These are phyloP conservation scores for Cladorrhinum sp. DNA, from an alignment of 2,329 filamentous ascomycete genomes.

Conservation along the genomic window DNA sequence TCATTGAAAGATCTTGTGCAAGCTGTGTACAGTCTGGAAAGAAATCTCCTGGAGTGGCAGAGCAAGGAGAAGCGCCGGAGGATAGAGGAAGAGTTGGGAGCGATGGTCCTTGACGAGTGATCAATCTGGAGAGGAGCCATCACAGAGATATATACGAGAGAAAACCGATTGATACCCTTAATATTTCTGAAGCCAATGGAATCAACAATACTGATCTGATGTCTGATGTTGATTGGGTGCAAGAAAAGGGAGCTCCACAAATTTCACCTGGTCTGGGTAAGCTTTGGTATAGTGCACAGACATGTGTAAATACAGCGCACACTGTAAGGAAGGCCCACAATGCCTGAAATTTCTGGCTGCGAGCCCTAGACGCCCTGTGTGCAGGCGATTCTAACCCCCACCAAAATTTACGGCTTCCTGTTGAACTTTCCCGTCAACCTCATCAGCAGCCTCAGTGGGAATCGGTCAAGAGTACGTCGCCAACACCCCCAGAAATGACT, in stretches of 20 bases:
- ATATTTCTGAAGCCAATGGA: constrained; percentile 1
- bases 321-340: constrained; percentile 3
- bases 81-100: constrained; percentile 50
- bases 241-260: neutral
- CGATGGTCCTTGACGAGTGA: neutral
- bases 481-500: constrained; percentile 12
- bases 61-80: constrained; percentile 36
- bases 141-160: neutral
- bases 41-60: constrained; percentile 36
- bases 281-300: neutral
- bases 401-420: constrained; percentile 39
- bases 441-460: constrained; percentile 42
- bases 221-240: neutral
- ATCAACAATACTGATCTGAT: neutral
- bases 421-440: constrained; percentile 38
- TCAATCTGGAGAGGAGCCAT: neutral
- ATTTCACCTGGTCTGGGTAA: neutral
- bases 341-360: constrained; percentile 21
- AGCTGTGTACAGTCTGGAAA: constrained; percentile 38
- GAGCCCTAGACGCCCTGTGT: constrained; percentile 23
- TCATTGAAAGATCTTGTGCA: constrained; percentile 35
- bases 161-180: neutral
- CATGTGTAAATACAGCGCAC: neutral
- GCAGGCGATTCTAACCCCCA: constrained; percentile 33
- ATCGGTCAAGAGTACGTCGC: constrained; percentile 57